phyloP scores from a whole-genome alignment of 805 yeast genomes.

The Helenozyma rhizophorensis region DNA sequence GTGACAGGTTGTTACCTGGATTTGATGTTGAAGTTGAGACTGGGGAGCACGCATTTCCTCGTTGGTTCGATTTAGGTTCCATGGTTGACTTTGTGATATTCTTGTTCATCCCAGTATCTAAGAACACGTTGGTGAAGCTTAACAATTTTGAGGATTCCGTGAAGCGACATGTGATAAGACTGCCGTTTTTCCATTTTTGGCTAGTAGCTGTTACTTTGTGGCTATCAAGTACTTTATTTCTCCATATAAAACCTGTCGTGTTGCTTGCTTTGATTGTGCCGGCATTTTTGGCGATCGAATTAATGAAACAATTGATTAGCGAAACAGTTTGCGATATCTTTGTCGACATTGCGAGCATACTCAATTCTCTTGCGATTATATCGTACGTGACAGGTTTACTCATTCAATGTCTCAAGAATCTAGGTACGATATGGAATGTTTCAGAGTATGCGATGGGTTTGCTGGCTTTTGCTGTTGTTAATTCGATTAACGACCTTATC shows the following conservation, averaged over 20 bases:
- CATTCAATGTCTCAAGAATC: slow-evolving; percentile 34
- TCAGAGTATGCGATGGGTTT: slow-evolving; percentile 48
- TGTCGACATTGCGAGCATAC: slow-evolving; percentile 15
- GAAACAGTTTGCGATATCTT: slow-evolving; percentile 5
- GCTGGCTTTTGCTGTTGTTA: slow-evolving; percentile 45
- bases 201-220: slow-evolving; percentile 1
- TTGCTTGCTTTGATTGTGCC: slow-evolving; percentile 1
- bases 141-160: slow-evolving; percentile 1
- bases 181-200: slow-evolving; percentile 14
- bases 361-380: slow-evolving; percentile 22
- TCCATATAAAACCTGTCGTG: slow-evolving; percentile 2
- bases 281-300: slow-evolving; percentile 1
- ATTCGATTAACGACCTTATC: slow-evolving; percentile 49
- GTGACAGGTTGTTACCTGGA: too few relatives aligned
- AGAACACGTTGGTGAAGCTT: slow-evolving; percentile 1
- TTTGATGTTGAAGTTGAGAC: too few relatives aligned
- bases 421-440: slow-evolving; percentile 41
- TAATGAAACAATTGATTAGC: slow-evolving; percentile 2
- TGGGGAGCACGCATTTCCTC: too few relatives aligned
- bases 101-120: slow-evolving; percentile 8
- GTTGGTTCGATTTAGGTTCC: too few relatives aligned
- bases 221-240: slow-evolving; percentile 1
- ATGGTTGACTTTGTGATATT: slow-evolving; percentile 5
- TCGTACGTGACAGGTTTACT: slow-evolving; percentile 23
- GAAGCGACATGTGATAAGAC: slow-evolving; percentile 9